Percentiles rank a stretch among this genome's conserved stretches.
Conservation (phyloP, 306 rosid species). For the Vicia villosa region DNA sequence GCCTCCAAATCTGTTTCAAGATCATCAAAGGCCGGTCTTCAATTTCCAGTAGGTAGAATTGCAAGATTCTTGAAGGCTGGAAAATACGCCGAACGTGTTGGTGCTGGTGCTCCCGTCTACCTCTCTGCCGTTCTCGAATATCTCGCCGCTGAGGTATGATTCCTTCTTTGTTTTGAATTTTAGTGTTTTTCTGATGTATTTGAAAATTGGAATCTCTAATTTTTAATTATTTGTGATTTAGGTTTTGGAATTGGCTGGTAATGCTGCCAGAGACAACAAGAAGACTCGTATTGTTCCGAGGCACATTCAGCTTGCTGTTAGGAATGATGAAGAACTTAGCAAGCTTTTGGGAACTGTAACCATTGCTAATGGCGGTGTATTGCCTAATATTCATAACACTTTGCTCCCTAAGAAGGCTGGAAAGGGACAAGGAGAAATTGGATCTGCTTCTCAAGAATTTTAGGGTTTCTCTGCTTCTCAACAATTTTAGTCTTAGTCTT, state of each 20-base stretch:
- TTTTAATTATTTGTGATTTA: not conserved
- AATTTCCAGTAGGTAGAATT: constrained; percentile 87
- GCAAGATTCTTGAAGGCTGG: constrained; percentile 85
- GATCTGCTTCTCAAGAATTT: constrained; percentile 85
- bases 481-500: too few relatives aligned
- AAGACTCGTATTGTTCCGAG: constrained; percentile 87
- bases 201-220: not conserved
- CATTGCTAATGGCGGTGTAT: constrained; percentile 76
- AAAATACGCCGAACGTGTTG: constrained; percentile 89
- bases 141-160: constrained; percentile 81
- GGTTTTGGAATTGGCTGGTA: constrained; percentile 87
- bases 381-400: constrained; percentile 74
- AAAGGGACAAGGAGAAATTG: constrained; percentile 77
- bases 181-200: not conserved
- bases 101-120: constrained; percentile 93
- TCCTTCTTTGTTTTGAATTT: not conserved
- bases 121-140: constrained; percentile 90
- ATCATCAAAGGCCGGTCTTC: constrained; percentile 86
- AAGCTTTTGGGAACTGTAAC: constrained; percentile 83
- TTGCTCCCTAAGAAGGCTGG: constrained; percentile 75
- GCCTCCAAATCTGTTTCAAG: constrained; percentile 81
- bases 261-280: constrained; percentile 90
- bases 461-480: too few relatives aligned
- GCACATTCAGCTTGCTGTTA: constrained; percentile 83
- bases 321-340: constrained; percentile 86